Evolutionary conservation across 306 rosid genomes (phyloP), one percentile per base, ranked within the genome.

Genomic region (Rosa rugosa): DNA sequence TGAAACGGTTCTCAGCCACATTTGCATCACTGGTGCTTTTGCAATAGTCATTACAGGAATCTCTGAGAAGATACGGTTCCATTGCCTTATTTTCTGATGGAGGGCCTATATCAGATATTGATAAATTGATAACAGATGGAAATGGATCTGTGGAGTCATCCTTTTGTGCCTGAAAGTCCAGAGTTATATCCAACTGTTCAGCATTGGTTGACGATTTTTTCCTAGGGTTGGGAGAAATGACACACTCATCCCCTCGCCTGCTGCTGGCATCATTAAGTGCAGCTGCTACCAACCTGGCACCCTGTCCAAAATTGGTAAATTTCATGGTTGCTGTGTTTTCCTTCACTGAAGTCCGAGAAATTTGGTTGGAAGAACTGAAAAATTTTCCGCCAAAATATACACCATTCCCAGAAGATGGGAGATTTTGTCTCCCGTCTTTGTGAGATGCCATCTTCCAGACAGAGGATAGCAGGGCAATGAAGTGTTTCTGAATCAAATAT

Each of bases 401-500:
- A 76, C 97, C 88, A 76, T 91, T 91, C 50, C 76, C 75, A 44
- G 87, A 77, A 13, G 90, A 72, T 6, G 88, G 70, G 11, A 65
- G 80, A 81, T 81, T 91, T 81, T 81, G 72, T 69, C 75, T 69
- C 47, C 62, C 81, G 59, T 81, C 89, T 68, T 49, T 82, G 57
- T 80, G 93, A 66, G 92, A 81, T 56, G 72, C 74, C 69, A 80
- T 76, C 91, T 87, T 95, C 98, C 97, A 88, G 82, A 85, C 86
- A 77, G 93, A 68, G n/a, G 94, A 86, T 62, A 95, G 93, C 76
- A 95, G 81, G 46, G 96, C 93, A 78, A 84, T 89, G 75, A 95
- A 95, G 86, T 95, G 99, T 85, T 85, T 91, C 88, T 95, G 99
- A 80, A 95, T 85, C 72, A 95, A 85, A 47, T 90, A 80, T 87